Evolutionary conservation across 2,329 filamentous ascomycete species (phyloP).

Genomic region (Neofusicoccum ribis): DNA sequence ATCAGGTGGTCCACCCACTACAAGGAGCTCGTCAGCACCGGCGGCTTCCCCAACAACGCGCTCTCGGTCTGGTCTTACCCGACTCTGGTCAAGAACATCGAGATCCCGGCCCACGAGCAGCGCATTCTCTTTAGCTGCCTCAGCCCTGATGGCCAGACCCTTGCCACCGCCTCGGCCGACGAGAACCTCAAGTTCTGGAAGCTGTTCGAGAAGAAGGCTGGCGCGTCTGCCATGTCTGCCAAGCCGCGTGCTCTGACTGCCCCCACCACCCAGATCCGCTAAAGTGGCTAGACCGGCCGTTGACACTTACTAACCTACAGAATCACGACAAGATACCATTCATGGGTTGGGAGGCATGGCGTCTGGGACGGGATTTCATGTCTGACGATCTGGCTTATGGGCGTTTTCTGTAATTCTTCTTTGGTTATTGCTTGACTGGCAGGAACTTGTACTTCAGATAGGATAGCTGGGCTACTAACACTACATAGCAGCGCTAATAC

Average conservation of each 20-base stretch:
- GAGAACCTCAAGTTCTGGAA: slow-evolving; percentile 99
- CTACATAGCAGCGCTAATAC: slow-evolving; percentile 11
- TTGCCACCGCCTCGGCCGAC: slow-evolving; percentile 92
- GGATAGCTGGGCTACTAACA: slow-evolving; percentile 6
- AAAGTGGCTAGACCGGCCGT: background rate
- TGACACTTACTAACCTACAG: slow-evolving; percentile 11
- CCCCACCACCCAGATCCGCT: slow-evolving; percentile 19
- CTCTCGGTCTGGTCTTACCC: slow-evolving; percentile 99
- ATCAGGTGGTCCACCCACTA: slow-evolving; percentile 96
- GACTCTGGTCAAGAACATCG: slow-evolving; percentile 91
- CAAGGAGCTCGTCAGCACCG: slow-evolving; percentile 96
- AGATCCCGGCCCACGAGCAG: slow-evolving; percentile 97
- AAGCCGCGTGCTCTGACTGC: slow-evolving; percentile 15
- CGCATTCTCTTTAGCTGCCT: slow-evolving; percentile 95
- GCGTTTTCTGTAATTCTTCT: slow-evolving; percentile 10
- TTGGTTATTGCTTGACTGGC: slow-evolving; percentile 1
- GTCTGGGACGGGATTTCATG: slow-evolving; percentile 4
- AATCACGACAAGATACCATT: slow-evolving; percentile 12
- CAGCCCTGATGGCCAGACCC: slow-evolving; percentile 96
- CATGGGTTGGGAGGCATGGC: background rate
- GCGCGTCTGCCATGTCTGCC: slow-evolving; percentile 33
- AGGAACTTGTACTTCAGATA: background rate
- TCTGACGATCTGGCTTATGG: background rate
- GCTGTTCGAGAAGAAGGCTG: slow-evolving; percentile 98
- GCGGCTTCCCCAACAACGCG: slow-evolving; percentile 98